Conservation (phyloP, 495 filamentous ascomycete genomes). For the Tricharina praecox region DNA sequence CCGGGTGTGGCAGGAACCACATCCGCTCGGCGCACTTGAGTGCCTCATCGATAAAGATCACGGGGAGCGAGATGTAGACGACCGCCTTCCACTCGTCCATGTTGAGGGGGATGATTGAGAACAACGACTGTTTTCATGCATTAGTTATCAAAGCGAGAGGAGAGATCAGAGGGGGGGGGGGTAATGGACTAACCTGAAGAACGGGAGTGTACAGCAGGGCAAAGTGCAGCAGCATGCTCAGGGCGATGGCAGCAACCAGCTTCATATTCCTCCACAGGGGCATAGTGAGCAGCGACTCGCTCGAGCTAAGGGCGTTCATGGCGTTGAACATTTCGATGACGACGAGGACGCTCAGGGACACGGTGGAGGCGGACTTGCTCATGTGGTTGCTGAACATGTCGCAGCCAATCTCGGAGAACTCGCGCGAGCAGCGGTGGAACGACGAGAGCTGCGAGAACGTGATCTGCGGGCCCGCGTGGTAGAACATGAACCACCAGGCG, state of each 20-base stretch:
- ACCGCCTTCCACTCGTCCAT: conserved; percentile 90
- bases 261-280: conserved; percentile 95
- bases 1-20: conserved; percentile 24
- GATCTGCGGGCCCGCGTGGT: conserved; percentile 80
- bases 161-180: neutral
- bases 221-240: conserved; percentile 97
- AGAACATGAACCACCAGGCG: conserved; percentile 99
- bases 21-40: conserved; percentile 66
- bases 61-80: conserved; percentile 69
- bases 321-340: conserved; percentile 99
- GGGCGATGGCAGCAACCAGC: conserved; percentile 78
- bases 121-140: conserved; percentile 43
- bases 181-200: conserved; percentile 39
- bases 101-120: conserved; percentile 80
- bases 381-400: conserved; percentile 83
- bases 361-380: conserved; percentile 83
- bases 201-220: conserved; percentile 82
- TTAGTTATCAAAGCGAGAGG: neutral
- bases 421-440: conserved; percentile 77
- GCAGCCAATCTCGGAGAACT: conserved; percentile 86
- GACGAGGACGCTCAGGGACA: conserved; percentile 78
- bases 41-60: conserved; percentile 79
- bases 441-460: conserved; percentile 80
- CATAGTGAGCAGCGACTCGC: conserved; percentile 83
- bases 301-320: conserved; percentile 94